Conservation (phyloP, 305 asterid genomes). For the Fraxinus latifolia region DNA sequence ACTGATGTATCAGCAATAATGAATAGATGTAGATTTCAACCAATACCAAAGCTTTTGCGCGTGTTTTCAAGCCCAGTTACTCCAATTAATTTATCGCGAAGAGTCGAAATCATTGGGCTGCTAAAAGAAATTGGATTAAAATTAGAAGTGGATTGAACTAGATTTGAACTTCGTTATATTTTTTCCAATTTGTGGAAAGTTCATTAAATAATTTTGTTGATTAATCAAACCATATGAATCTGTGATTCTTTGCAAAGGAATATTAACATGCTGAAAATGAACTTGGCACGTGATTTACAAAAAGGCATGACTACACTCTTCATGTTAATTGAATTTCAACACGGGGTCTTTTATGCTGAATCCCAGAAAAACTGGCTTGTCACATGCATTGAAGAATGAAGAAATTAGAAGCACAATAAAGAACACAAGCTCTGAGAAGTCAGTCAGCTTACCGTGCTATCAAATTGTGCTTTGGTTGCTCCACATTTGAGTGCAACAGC, state of each 20-base stretch:
- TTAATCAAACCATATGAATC: neutral
- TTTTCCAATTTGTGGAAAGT: neutral
- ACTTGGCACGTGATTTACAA: neutral
- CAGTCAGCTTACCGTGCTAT: constrained; percentile 68
- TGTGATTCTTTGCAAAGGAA: neutral
- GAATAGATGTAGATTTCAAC: neutral
- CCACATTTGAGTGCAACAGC: constrained; percentile 94
- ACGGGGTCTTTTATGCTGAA: neutral
- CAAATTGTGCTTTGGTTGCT: constrained; percentile 96
- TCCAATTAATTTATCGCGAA: neutral
- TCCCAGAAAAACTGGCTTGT: neutral
- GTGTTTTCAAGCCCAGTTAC: too few relatives aligned
- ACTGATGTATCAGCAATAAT: constrained; percentile 1
- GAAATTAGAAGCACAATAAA: neutral
- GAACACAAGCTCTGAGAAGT: neutral
- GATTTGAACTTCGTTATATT: neutral
- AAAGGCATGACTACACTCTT: neutral
- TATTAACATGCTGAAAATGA: neutral
- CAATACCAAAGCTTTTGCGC: neutral
- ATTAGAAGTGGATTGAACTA: neutral
- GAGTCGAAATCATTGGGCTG: neutral
- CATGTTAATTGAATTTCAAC: neutral
- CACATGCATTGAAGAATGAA: neutral
- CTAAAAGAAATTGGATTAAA: neutral
- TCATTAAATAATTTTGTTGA: neutral